A percentile compares a stretch with the other conserved stretches of the same genome.
phyloP scores from a whole-genome alignment of 2,329 filamentous ascomycete genomes.

The Diplodia corticola region DNA sequence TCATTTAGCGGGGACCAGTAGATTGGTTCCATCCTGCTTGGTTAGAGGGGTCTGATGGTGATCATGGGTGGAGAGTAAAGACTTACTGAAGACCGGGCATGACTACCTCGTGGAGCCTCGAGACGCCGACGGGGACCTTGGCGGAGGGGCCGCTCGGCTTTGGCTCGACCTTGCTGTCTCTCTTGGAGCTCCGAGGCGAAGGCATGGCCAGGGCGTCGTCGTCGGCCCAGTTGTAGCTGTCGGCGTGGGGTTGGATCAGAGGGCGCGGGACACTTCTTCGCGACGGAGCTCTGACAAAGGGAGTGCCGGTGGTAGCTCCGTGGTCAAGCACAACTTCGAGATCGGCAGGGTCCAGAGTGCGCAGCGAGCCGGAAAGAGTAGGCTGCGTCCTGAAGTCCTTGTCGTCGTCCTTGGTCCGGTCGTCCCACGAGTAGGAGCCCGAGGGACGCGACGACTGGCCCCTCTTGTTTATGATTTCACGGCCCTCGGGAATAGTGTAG shows the following conservation, averaged over 20 bases:
- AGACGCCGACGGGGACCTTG: slow-evolving; percentile 81
- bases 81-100: slow-evolving; percentile 56
- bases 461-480: neutral
- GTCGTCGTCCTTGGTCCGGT: slow-evolving; percentile 30
- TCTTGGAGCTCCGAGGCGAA: slow-evolving; percentile 29
- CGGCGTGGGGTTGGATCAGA: slow-evolving; percentile 34
- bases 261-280: slow-evolving; percentile 43
- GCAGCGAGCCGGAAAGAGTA: slow-evolving; percentile 32
- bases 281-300: slow-evolving; percentile 53
- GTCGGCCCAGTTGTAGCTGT: slow-evolving; percentile 54
- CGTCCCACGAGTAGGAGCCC: slow-evolving; percentile 15
- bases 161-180: slow-evolving; percentile 30
- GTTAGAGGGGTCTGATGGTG: slow-evolving; percentile 28
- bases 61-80: neutral
- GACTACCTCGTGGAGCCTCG: slow-evolving; percentile 84
- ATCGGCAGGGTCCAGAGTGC: slow-evolving; percentile 34
- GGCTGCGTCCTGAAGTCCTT: slow-evolving; percentile 26
- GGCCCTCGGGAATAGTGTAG: slow-evolving; percentile 12
- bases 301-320: slow-evolving; percentile 48
- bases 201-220: slow-evolving; percentile 27
- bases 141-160: slow-evolving; percentile 42
- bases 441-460: slow-evolving; percentile 19
- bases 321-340: slow-evolving; percentile 29
- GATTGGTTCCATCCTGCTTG: slow-evolving; percentile 21
- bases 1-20: slow-evolving; percentile 97